Evolutionary conservation across 2,329 filamentous ascomycete genomes (phyloP).

Genomic region (Apiospora phragmitis): DNA sequence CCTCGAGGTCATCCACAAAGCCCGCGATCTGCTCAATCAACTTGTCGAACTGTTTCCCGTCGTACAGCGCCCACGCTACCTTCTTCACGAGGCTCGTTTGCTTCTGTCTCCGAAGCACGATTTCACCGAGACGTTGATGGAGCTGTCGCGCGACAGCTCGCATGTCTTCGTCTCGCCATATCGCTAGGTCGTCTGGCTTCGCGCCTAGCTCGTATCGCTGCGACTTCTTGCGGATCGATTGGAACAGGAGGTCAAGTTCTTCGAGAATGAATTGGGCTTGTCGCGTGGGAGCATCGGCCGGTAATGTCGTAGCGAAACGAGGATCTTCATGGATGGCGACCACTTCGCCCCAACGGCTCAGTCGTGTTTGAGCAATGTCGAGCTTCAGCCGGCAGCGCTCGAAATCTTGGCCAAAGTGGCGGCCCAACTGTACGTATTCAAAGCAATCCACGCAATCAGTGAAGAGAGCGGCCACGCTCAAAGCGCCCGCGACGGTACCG

Average conservation of each 20-base stretch:
- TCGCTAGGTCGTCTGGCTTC: conserved; percentile 14
- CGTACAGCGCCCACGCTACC: conserved; percentile 25
- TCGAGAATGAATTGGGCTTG: conserved; percentile 23
- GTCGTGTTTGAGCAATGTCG: conserved; percentile 29
- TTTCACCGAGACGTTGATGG: conserved; percentile 15
- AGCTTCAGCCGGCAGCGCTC: conserved; percentile 34
- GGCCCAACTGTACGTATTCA: conserved; percentile 39
- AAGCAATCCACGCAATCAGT: conserved; percentile 32
- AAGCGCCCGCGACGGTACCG: not conserved
- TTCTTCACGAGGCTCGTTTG: conserved; percentile 22
- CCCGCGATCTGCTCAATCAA: conserved; percentile 15
- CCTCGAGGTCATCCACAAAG: conserved; percentile 8
- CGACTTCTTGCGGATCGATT: conserved; percentile 22
- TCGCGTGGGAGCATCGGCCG: not conserved
- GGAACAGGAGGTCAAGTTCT: conserved; percentile 28
- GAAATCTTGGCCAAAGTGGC: conserved; percentile 34
- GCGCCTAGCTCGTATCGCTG: conserved; percentile 22
- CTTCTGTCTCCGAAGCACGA: conserved; percentile 18
- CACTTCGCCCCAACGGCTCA: conserved; percentile 37
- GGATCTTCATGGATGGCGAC: conserved; percentile 31
- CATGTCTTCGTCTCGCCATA: conserved; percentile 13
- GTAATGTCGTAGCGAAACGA: conserved; percentile 19
- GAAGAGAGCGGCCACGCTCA: conserved; percentile 8
- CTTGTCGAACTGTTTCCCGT: conserved; percentile 22
- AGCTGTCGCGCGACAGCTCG: conserved; percentile 15